Evolutionary conservation across 73 alveolate genomes (phyloP).

Genomic region (Paramecium bursaria): DNA sequence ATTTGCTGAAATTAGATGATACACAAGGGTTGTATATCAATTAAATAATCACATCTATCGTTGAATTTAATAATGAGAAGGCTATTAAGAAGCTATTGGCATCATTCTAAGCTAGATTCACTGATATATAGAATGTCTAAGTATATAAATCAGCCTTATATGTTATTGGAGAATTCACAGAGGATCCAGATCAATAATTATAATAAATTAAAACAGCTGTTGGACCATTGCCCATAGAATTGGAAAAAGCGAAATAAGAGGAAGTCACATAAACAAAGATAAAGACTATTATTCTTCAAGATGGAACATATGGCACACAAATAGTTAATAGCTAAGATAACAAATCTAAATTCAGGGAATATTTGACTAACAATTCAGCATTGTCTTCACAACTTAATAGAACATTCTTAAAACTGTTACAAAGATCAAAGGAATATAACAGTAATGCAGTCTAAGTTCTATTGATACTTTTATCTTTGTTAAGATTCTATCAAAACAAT

Average conservation of each 20-base stretch:
- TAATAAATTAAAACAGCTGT: slow-evolving; percentile 32
- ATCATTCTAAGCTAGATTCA: not conserved
- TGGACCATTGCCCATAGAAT: slow-evolving; percentile 33
- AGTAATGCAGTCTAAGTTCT: slow-evolving; percentile 44
- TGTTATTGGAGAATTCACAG: slow-evolving; percentile 14
- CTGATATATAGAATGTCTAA: slow-evolving; percentile 25
- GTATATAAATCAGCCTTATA: slow-evolving; percentile 26
- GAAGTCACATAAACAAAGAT: not conserved
- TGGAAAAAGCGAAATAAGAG: slow-evolving; percentile 7
- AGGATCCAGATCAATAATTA: slow-evolving; percentile 21
- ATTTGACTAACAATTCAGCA: slow-evolving; percentile 38
- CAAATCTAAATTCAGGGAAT: slow-evolving; percentile 57
- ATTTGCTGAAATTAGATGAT: slow-evolving; percentile 21
- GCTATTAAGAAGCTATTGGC: not conserved
- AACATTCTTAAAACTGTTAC: slow-evolving; percentile 53
- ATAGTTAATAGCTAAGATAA: slow-evolving; percentile 41
- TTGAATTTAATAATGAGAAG: not conserved
- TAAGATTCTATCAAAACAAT: slow-evolving; percentile 59
- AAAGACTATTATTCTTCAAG: slow-evolving; percentile 36
- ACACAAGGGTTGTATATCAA: not conserved
- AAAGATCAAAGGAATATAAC: slow-evolving; percentile 53
- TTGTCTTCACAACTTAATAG: slow-evolving; percentile 41
- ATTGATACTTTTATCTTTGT: slow-evolving; percentile 56
- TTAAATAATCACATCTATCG: not conserved
- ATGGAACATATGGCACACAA: slow-evolving; percentile 71